Base-by-base conservation (phyloP, 2,329 filamentous ascomycete genomes). In the Diaporthe aspalathi region DNA sequence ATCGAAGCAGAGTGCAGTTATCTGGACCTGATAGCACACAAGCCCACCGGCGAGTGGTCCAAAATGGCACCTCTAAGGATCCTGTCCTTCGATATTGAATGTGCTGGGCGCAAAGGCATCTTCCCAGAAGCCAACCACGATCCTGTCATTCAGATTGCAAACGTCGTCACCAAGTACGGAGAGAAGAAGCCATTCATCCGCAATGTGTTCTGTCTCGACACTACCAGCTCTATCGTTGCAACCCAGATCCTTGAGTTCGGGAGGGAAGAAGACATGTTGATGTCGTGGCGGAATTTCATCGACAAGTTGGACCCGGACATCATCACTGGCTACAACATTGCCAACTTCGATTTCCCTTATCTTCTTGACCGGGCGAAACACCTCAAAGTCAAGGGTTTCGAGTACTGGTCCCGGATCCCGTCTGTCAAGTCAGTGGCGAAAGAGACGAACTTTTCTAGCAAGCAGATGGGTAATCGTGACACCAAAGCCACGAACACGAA, bases 321-420 rank as follows among this genome's bases (percentile, higher is more conserved):
- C 74, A 97, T 99, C 78, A 99, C 97, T 69, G 96, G 96, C 56
- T 99, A 99, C 90, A 99, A 99, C 81, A 99, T 97, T 83, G 86
- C 93, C 79, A 99, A 99, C 83, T 99, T 99, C 82, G 96, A 99
- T 84, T 98, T 99, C 74, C 95, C 95, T 0, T 99, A 99, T 79
- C 88, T 99, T 0, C 87, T 99, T 14, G 93, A 97, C 70, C 90
- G 96, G 56, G 96, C 95, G 12, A 93, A 88, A 75, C 91, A 97
- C 79, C 86, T 99, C 35, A 97, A 96, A 77, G 90, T 94, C 47
- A 81, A 81, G 1, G 89, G 88, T 0, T 99, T 99, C 75, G 93
- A 96, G 8, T 95, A 92, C 80, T 97, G 94, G 94, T 91, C 94
- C 27, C 90, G 96, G 73, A 81, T 98, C 27, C 92, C 90, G 62